phyloP scores from a whole-genome alignment of 768 basidiomycete species.

The Termitomyces sp. region DNA sequence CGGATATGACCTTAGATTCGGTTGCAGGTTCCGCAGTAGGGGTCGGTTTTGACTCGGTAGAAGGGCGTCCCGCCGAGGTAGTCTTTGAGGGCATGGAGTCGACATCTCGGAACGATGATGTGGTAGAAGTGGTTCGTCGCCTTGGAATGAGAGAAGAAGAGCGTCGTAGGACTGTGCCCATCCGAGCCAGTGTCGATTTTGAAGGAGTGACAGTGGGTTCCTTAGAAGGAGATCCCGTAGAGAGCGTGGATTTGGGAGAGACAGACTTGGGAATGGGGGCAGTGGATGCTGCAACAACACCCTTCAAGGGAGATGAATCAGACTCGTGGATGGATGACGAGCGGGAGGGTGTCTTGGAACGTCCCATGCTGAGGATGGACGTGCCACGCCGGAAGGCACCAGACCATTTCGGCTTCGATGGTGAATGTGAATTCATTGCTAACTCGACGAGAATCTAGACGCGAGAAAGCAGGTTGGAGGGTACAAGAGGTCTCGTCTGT shows the following conservation, averaged over 20 bases:
- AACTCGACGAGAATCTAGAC: neutral
- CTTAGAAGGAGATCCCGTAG: slow-evolving; percentile 4
- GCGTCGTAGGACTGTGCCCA: slow-evolving; percentile 8
- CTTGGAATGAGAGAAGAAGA: slow-evolving; percentile 12
- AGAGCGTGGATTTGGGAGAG: slow-evolving; percentile 5
- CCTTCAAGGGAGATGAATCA: slow-evolving; percentile 3
- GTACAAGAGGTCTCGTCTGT: slow-evolving; percentile 6
- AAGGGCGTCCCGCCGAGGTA: slow-evolving; percentile 2
- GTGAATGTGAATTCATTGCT: slow-evolving; percentile 8
- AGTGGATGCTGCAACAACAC: neutral
- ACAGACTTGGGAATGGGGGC: slow-evolving; percentile 1
- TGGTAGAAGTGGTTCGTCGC: slow-evolving; percentile 9
- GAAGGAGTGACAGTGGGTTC: slow-evolving; percentile 9
- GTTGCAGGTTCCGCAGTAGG: slow-evolving; percentile 9
- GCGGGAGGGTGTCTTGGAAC: slow-evolving; percentile 11
- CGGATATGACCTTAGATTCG: neutral
- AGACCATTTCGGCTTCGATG: slow-evolving; percentile 11
- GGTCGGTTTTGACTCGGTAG: neutral
- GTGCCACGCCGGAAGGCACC: slow-evolving; percentile 7
- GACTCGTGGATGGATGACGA: slow-evolving; percentile 7
- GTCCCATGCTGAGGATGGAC: slow-evolving; percentile 10
- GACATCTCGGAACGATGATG: slow-evolving; percentile 4
- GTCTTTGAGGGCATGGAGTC: slow-evolving; percentile 5
- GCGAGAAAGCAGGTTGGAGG: slow-evolving; percentile 2
- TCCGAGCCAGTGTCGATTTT: slow-evolving; percentile 7